phyloP scores from a whole-genome alignment of 495 filamentous ascomycete species.

The Astrothelium subdiscretum region DNA sequence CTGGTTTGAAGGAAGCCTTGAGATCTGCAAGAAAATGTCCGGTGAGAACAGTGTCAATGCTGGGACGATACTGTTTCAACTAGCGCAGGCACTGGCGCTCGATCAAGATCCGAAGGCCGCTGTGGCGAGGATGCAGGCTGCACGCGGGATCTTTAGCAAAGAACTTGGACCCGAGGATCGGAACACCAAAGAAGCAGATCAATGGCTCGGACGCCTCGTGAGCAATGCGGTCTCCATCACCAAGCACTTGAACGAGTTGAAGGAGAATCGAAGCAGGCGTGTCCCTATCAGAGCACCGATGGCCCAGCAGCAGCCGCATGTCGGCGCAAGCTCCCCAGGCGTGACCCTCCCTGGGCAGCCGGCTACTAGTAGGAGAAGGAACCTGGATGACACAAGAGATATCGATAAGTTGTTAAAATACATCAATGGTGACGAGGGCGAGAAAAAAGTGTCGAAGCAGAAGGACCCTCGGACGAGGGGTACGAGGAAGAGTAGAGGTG shows the following conservation, averaged over 20 bases:
- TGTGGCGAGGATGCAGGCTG: conserved; percentile 84
- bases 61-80: conserved; percentile 93
- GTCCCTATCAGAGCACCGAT: conserved; percentile 46
- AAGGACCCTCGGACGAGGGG: conserved; percentile 67
- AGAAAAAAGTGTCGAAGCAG: conserved; percentile 58
- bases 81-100: conserved; percentile 85
- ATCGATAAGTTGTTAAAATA: conserved; percentile 81
- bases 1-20: conserved; percentile 92
- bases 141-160: conserved; percentile 83
- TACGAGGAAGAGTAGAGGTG: neutral
- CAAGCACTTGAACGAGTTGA: conserved; percentile 75
- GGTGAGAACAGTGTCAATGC: conserved; percentile 81
- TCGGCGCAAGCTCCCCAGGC: conserved; percentile 35
- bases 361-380: conserved; percentile 11
- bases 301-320: conserved; percentile 40
- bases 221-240: conserved; percentile 87
- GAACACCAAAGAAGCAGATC: conserved; percentile 63
- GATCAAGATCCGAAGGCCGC: conserved; percentile 86
- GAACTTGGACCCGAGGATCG: conserved; percentile 77
- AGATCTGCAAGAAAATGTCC: conserved; percentile 75
- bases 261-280: conserved; percentile 52
- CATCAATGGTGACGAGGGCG: conserved; percentile 63
- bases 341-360: conserved; percentile 27
- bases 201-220: conserved; percentile 90
- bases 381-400: conserved; percentile 53